Base-by-base conservation (phyloP, 495 filamentous ascomycete species). In the Penicillium pulvis region DNA sequence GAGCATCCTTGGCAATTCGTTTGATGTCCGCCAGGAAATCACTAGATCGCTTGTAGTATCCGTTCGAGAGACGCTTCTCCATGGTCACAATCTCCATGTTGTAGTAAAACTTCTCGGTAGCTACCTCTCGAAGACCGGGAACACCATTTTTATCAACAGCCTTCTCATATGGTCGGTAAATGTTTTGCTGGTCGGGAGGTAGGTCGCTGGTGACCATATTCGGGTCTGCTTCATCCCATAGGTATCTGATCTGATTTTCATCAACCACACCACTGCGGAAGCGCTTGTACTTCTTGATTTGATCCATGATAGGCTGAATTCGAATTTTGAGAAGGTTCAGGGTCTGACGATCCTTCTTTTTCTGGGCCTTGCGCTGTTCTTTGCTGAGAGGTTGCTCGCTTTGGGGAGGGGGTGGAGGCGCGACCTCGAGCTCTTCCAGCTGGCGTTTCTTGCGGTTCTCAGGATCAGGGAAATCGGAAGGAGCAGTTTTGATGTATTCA, bases 81-180 rank as follows among this genome's bases (percentile, higher is more conserved):
- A 98, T 96, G 7, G 89, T 94, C 4, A 85, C 87, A n/a, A 90
- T 87, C 62, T 98, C 92, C 51, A 98, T 75, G 62, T 98, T 98
- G 76, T 97, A 97, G 66, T 84, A 97, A 71, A 92, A 92, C 66
- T 93, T 95, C 45, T 83, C 85, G 1, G 87, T 88, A 4, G 80
- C 81, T 16, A 79, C 81, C 57, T 96, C 86, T 17, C 81, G 75
- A 23, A 97, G 77, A 4, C 89, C 90, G 12, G 79, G 78, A 16
- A 85, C 81, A n/a, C 89, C 91, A 61, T 93, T 81, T 53, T 85
- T 85, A 61, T 97, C 91, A 54, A 80, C 81, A 14, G 78, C 83
- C 46, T 89, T 81, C 65, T 93, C 91, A 65, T 81, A 96, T 2
- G 92, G 93, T 35, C 92, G 83, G 54, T 77, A 75, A 4, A 75